Evolutionary conservation across 2,329 filamentous ascomycete genomes (phyloP).

Genomic region (Verruconis gallopava): DNA sequence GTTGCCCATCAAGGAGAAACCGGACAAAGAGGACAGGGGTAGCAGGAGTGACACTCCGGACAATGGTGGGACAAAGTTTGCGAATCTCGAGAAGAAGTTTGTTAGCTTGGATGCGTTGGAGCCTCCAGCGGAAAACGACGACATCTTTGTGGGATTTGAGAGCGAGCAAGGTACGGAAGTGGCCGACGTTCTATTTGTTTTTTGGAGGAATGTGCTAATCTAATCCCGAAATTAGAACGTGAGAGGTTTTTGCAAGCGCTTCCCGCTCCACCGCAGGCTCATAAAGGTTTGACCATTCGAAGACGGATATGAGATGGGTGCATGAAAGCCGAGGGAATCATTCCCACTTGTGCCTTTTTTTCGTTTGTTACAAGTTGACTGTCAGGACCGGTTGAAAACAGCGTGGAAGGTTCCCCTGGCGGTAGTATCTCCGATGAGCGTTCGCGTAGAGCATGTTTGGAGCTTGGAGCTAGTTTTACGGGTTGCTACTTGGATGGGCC

Average conservation of each 20-base stretch:
- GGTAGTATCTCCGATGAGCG: too few species aligned
- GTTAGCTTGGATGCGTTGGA: constrained; percentile 79
- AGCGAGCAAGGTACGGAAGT: constrained; percentile 55
- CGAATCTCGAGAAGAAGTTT: constrained; percentile 52
- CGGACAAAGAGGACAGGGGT: constrained; percentile 35
- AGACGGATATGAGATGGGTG: constrained; percentile 8
- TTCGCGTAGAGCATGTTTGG: too few species aligned
- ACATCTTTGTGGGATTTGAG: constrained; percentile 78
- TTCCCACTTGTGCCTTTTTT: too few species aligned
- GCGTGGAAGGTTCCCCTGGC: too few species aligned
- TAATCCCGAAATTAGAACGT: constrained; percentile 25
- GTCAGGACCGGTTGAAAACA: too few species aligned
- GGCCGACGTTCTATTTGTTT: background rate
- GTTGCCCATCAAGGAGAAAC: constrained; percentile 41
- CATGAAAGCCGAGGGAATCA: too few species aligned
- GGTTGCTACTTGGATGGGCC: too few species aligned
- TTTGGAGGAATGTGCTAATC: constrained; percentile 15
- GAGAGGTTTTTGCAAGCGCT: constrained; percentile 33
- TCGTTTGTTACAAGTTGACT: too few species aligned
- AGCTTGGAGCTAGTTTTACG: too few species aligned
- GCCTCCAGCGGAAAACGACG: constrained; percentile 83
- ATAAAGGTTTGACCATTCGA: constrained; percentile 1
- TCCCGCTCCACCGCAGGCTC: constrained; percentile 22
- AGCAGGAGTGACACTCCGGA: constrained; percentile 39
- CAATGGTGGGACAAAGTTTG: constrained; percentile 19